These are phyloP conservation scores for Wallacemonas rigidus DNA, from an alignment of 208 protist genomes.

Conservation along the genomic window DNA sequence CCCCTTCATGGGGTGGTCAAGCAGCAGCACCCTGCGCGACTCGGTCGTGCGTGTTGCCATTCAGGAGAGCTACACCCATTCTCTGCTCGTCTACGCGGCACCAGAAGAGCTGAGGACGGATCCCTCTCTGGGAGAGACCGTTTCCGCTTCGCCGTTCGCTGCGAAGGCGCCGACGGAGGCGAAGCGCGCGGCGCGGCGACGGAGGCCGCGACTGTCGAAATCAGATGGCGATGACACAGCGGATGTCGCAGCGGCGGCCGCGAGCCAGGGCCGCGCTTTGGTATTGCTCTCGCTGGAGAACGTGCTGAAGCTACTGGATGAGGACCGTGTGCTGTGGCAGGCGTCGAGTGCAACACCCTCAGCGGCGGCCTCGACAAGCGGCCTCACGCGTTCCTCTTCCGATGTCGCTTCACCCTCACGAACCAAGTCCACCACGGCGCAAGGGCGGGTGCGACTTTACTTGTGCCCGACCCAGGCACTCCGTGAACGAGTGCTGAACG, in stretches of 20 bases:
- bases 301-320: neutral
- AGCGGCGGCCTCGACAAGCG: neutral
- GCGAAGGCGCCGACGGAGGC: neutral
- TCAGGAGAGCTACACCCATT: slow-evolving; percentile 6
- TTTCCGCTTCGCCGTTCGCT: neutral
- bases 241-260: neutral
- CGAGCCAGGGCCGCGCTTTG: neutral
- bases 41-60: slow-evolving; percentile 46
- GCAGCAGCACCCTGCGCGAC: slow-evolving; percentile 43
- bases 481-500: slow-evolving; percentile 29
- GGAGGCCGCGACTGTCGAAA: neutral
- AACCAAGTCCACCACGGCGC: neutral
- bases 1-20: slow-evolving; percentile 48
- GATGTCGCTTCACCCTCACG: neutral
- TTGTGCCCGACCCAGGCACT: slow-evolving; percentile 13
- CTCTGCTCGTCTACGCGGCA: slow-evolving; percentile 10
- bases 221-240: neutral
- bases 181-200: neutral
- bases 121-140: neutral
- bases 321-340: slow-evolving; percentile 18
- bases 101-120: neutral
- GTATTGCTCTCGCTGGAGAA: slow-evolving; percentile 9
- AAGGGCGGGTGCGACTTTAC: neutral
- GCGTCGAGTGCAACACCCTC: neutral
- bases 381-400: neutral